Evolutionary conservation across 805 yeast species (phyloP).

Genomic region (Saturnispora diversa): DNA sequence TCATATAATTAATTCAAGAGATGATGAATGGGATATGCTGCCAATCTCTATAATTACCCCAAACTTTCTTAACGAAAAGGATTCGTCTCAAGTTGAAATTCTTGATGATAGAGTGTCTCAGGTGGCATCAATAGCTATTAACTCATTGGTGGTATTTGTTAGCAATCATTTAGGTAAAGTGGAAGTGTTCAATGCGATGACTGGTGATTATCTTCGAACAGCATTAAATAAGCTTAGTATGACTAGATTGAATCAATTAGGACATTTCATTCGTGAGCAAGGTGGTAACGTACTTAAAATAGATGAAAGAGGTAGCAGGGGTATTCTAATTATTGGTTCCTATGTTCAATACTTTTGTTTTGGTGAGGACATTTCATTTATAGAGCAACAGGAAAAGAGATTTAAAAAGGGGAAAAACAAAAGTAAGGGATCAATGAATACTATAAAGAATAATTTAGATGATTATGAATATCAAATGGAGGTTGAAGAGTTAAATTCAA

Average conservation of each 20-base stretch:
- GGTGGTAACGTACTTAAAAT: conserved; percentile 21
- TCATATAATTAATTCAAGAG: conserved; percentile 36
- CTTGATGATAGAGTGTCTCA: conserved; percentile 20
- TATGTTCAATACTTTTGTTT: conserved; percentile 39
- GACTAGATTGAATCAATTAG: conserved; percentile 15
- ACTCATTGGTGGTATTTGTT: conserved; percentile 27
- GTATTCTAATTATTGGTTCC: conserved; percentile 36
- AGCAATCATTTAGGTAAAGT: conserved; percentile 38
- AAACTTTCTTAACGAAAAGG: conserved; percentile 18
- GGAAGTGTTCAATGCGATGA: conserved; percentile 35
- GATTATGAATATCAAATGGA: conserved; percentile 22
- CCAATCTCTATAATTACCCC: conserved; percentile 21
- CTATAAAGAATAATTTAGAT: conserved; percentile 29
- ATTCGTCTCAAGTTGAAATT: conserved; percentile 14
- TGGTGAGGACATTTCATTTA: conserved; percentile 30
- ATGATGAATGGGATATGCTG: conserved; percentile 16
- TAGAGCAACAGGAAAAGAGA: conserved; percentile 14
- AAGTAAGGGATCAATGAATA: conserved; percentile 20
- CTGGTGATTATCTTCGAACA: conserved; percentile 35
- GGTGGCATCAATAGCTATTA: conserved; percentile 25
- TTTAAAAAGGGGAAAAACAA: conserved; percentile 10
- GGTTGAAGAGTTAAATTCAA: conserved; percentile 22
- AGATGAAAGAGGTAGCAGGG: conserved; percentile 25
- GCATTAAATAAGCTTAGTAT: conserved; percentile 18
- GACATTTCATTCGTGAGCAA: conserved; percentile 26